Conservation (phyloP, 2,329 filamentous ascomycete species). For the Neopestalotiopsis clavispora region DNA sequence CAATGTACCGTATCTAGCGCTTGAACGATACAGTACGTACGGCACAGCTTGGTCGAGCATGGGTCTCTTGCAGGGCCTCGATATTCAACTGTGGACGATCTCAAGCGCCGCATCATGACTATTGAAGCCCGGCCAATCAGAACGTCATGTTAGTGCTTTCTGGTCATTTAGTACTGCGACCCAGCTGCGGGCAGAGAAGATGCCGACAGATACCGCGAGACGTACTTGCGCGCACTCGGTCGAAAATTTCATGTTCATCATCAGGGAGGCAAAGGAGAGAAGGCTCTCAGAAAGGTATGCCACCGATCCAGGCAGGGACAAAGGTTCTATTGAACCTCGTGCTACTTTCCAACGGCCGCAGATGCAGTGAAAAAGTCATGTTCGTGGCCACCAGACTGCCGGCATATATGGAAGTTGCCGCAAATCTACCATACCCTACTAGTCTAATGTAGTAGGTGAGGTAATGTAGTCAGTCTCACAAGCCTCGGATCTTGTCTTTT, state of each 20-base stretch:
- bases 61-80: slow-evolving; percentile 1
- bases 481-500: neutral
- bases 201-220: slow-evolving; percentile 2
- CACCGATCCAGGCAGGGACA: neutral
- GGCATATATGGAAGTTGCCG: neutral
- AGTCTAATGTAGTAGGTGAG: too few relatives aligned
- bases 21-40: slow-evolving; percentile 1
- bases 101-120: slow-evolving; percentile 20
- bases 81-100: slow-evolving; percentile 1
- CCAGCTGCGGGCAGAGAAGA: slow-evolving; percentile 11
- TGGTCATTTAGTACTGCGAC: slow-evolving; percentile 15
- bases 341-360: neutral
- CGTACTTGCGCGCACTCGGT: neutral
- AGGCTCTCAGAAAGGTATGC: too few relatives aligned
- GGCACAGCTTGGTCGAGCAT: neutral
- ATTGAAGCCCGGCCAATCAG: slow-evolving; percentile 20
- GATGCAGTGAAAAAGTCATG: neutral
- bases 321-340: neutral
- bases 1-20: neutral
- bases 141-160: neutral
- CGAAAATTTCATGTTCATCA: neutral
- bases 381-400: neutral
- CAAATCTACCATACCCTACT: neutral
- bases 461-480: neutral
- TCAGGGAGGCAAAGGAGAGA: too few relatives aligned